Base-by-base conservation (phyloP, 2,329 filamentous ascomycete species). In the Cladosporium sp. region DNA sequence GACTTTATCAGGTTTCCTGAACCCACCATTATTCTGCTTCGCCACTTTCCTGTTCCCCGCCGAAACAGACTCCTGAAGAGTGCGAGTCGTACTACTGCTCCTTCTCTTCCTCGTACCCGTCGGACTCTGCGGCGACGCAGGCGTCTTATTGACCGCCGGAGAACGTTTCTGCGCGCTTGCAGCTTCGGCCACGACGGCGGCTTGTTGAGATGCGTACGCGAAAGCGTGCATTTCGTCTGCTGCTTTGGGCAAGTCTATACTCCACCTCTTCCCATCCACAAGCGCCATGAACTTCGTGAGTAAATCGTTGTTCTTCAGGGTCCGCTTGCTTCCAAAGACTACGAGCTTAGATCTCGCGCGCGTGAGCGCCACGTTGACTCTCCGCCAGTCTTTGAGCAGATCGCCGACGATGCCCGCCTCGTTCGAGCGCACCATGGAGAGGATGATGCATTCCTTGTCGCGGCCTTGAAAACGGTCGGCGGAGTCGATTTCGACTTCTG, bases 401-500 rank as follows among this genome's bases (percentile, higher is more conserved):
- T 98, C 95, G 21, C 95, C 95, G n/a, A 99, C 93, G 58, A 85
- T 87, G 68, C 89, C 87, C 1, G 86, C 85, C 25, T 93, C 88
- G 72, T 99, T 99, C 76, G 88, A 94, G 32, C 95, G 87, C 16
- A 98, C 95, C 32, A 96, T 89, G 64, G 88, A 92, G 10, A 99
- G 85, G 16, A 99, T 87, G 0, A 98, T 86, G 2, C 96, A 89
- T 74, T 97, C 93, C 76, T 99, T 99, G 79, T 99, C 95, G 11
- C 95, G 87, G 7, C 95, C 95, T 76, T 99, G 95, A 78, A 97
- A 99, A 53, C 94, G 92, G 79, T 99, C 95, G 3, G 95, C 93
- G 0, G 95, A 98, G 78, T 99, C 93, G 85, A 98, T 93, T 78
- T 99, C 95, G 1, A 99, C 88, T 2, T 86, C 85, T 0, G 79